Evolutionary conservation across 768 basidiomycete species (phyloP), one percentile per base, ranked within the genome.

Genomic region (Pulveroboletus ravenelii): DNA sequence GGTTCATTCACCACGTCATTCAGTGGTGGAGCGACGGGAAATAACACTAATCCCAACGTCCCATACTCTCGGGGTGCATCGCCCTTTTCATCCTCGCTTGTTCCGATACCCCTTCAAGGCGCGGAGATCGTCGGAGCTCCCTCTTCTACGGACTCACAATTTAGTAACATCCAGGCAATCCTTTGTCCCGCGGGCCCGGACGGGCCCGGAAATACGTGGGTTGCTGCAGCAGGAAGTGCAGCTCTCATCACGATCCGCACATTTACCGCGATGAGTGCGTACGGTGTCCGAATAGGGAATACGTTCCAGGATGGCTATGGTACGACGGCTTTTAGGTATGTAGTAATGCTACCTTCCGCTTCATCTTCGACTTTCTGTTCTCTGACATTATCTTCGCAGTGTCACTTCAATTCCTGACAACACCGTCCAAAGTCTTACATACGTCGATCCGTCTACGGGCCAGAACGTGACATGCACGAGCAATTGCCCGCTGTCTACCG

Each of bases 361-460:
- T 18, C 6, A 29, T 20, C 36, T 32, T 49, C 40, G 29, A 45
- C 25, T 36, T 36, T 44, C 52, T 30, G 46, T 29, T 47, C 25
- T n/a, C 58, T 36, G 17, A 62, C 35, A 42, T 45, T 13, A 27
- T n/a, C 47, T 52, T 40, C 42, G 35, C 50, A 95, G 94, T 60
- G 72, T 94, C 37, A 85, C 87, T 1, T 84, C 93, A 31, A 84
- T 97, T 53, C 96, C 96, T 0, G 89, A 95, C 67, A 93, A 96
- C 67, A 76, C 76, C 6, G 80, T 91, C 12, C 85, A 85, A 65
- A 77, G 79, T 5, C 72, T 99, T 54, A 78, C 79, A 29, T 98
- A 87, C 63, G 65, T 87, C 30, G 88, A 98, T 65, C 85, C 89
- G 0, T 67, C 73, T 0, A 87, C 85, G 10, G 83, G 85, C 37